A percentile compares a stretch with the other conserved stretches of the same genome.
phyloP scores from a whole-genome alignment of 2,329 filamentous ascomycete genomes.

The Thielaviopsis punctulata region DNA sequence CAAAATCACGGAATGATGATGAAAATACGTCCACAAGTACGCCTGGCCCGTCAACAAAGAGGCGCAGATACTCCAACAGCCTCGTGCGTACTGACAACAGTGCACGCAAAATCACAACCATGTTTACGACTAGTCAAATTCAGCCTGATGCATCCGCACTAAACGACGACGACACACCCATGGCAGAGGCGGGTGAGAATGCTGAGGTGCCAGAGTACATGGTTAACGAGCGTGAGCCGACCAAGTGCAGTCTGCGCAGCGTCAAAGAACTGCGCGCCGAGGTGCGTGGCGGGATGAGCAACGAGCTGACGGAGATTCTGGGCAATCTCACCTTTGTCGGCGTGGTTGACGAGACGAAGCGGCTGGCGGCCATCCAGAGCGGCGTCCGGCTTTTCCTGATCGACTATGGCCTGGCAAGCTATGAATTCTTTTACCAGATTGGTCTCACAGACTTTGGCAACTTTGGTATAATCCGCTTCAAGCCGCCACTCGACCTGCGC shows the following conservation, averaged over 20 bases:
- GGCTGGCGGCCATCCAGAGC: conserved; percentile 81
- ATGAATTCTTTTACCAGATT: conserved; percentile 90
- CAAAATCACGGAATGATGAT: conserved; percentile 17
- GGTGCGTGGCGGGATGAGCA: conserved; percentile 69
- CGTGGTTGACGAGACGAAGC: conserved; percentile 69
- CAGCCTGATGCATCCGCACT: conserved; percentile 1
- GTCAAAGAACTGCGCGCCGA: conserved; percentile 67
- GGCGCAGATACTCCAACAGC: conserved; percentile 43
- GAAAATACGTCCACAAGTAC: conserved; percentile 18
- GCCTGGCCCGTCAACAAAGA: conserved; percentile 20
- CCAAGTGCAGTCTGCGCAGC: conserved; percentile 60
- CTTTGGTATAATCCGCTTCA: conserved; percentile 69
- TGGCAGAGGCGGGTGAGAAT: conserved; percentile 25
- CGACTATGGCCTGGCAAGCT: conserved; percentile 75
- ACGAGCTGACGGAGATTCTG: conserved; percentile 72
- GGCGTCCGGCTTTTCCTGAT: conserved; percentile 84
- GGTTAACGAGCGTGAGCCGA: conserved; percentile 48
- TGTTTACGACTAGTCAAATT: conserved; percentile 46
- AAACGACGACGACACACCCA: conserved; percentile 21
- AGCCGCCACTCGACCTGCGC: conserved; percentile 53
- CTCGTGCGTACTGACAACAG: conserved; percentile 80
- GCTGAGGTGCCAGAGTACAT: conserved; percentile 44
- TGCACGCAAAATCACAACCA: conserved; percentile 86
- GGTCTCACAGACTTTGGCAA: conserved; percentile 92
- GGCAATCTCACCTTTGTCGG: conserved; percentile 84